These are phyloP conservation scores for Phellinidium pouzarii DNA, from an alignment of 1,284 basidiomycete genomes.

Conservation along the genomic window DNA sequence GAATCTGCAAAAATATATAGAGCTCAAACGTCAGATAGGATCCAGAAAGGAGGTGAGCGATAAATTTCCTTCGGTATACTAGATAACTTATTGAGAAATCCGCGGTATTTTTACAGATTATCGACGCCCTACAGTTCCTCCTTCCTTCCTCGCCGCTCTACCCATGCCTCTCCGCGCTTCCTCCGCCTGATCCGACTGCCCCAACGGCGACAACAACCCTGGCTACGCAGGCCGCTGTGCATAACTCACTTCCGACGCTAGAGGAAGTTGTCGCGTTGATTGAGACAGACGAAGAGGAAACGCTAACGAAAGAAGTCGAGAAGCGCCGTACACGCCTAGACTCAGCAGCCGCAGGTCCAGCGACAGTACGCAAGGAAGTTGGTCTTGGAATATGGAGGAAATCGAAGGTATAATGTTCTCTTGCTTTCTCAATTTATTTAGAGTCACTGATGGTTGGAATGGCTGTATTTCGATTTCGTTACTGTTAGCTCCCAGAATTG, in stretches of 20 bases:
- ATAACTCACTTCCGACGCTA: slow-evolving; percentile 60
- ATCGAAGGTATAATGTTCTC: slow-evolving; percentile 44
- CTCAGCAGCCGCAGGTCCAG: slow-evolving; percentile 45
- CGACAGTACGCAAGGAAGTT: slow-evolving; percentile 63
- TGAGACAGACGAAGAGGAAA: slow-evolving; percentile 53
- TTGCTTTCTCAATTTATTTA: neutral
- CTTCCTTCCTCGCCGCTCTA: slow-evolving; percentile 74
- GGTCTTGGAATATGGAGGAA: slow-evolving; percentile 51
- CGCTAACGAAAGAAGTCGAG: slow-evolving; percentile 59
- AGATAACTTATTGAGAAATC: slow-evolving; percentile 2
- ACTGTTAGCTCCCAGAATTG: slow-evolving; percentile 56
- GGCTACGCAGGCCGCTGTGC: slow-evolving; percentile 55
- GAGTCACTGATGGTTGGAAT: neutral
- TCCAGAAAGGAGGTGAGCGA: slow-evolving; percentile 47
- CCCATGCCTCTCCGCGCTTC: slow-evolving; percentile 56
- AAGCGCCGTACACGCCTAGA: slow-evolving; percentile 69
- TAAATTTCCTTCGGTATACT: slow-evolving; percentile 12
- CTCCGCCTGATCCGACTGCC: slow-evolving; percentile 70
- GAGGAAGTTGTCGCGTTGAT: slow-evolving; percentile 60
- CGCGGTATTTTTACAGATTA: slow-evolving; percentile 41
- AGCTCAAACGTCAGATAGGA: slow-evolving; percentile 55
- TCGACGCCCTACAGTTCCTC: slow-evolving; percentile 59
- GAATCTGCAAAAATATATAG: slow-evolving; percentile 70
- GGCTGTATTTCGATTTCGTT: no score
- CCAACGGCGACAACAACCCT: slow-evolving; percentile 57